Base-by-base conservation (phyloP, 2,329 filamentous ascomycete genomes). In the Parafenestella ontariensis region DNA sequence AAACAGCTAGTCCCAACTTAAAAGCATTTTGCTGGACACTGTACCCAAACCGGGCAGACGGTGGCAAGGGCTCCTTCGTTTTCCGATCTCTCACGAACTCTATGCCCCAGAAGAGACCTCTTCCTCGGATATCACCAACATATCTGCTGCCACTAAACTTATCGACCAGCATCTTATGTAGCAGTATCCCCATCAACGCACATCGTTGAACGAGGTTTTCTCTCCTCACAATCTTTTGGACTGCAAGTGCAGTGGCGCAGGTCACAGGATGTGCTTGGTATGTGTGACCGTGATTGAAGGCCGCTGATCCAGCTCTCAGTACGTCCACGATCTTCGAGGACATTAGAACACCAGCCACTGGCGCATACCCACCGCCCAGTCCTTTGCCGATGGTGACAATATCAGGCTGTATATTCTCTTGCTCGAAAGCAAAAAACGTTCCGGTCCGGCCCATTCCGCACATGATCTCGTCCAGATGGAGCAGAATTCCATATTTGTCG, bases 381-480 rank as follows among this genome's bases (percentile, higher is more conserved):
- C 83, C 85, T 69, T 90, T 90, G 0, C 85, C 88, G 17, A 89
- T 75, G 0, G 85, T 86, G 68, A 87, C 81, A 5, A 90, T 78
- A 62, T 90, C 87, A 0, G 87, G 87, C 1, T 79, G 76, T 3
- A 83, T 74, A 0, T 74, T 81, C 23, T 85, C 81, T 47, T 83
- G 79, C 37, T 74, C 45, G 64, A 67, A 75, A 0, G 70, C 72
- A 44, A 69, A 65, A 15, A 67, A 43, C 0, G 64, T 69, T 1
- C 72, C 71, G 0, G 65, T 69, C 8, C 69, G 54, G 2, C 71
- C 71, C 54, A 68, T 68, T 9, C 68, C 65, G 34, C 59, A 67
- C 61, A 74, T 70, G 13, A 75, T 65, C 51, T 86, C 61, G 50
- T 86, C 84, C 0, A 85, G 58, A n/a, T 85, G 78, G 5, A 87